Conservation (phyloP, 306 rosid species). For the Trifolium fragiferum region DNA sequence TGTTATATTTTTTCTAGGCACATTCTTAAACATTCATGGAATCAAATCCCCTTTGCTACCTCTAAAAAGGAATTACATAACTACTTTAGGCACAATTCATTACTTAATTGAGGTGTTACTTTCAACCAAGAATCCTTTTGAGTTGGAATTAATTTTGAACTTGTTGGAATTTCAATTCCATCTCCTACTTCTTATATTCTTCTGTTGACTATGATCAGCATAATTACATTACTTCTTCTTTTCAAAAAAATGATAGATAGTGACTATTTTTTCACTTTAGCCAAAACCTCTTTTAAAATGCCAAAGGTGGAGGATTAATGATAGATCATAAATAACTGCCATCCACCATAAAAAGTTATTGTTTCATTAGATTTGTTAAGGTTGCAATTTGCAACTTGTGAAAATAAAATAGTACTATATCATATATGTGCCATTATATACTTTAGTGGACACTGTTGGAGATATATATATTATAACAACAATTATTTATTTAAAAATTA, state of each 20-base stretch:
- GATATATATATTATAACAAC: constrained; percentile 46
- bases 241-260: constrained; percentile 18
- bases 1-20: neutral
- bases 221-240: constrained; percentile 20
- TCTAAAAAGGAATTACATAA: constrained; percentile 38
- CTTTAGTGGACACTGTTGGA: constrained; percentile 31
- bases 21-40: constrained; percentile 35
- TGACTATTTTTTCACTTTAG: constrained; percentile 23
- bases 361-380: constrained; percentile 30
- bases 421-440: neutral
- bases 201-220: constrained; percentile 36
- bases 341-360: constrained; percentile 24
- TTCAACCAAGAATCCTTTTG: constrained; percentile 42
- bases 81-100: constrained; percentile 43
- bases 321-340: neutral
- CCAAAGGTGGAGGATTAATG: constrained; percentile 25
- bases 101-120: constrained; percentile 41
- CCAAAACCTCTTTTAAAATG: constrained; percentile 18
- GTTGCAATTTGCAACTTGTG: constrained; percentile 3
- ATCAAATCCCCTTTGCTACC: constrained; percentile 40
- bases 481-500: too few species aligned
- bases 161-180: constrained; percentile 39
- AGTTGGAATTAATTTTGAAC: constrained; percentile 28
- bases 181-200: constrained; percentile 22
- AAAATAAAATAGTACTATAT: neutral